phyloP scores from a whole-genome alignment of 2,329 filamentous ascomycete species.

The Periconia macrospinosa region DNA sequence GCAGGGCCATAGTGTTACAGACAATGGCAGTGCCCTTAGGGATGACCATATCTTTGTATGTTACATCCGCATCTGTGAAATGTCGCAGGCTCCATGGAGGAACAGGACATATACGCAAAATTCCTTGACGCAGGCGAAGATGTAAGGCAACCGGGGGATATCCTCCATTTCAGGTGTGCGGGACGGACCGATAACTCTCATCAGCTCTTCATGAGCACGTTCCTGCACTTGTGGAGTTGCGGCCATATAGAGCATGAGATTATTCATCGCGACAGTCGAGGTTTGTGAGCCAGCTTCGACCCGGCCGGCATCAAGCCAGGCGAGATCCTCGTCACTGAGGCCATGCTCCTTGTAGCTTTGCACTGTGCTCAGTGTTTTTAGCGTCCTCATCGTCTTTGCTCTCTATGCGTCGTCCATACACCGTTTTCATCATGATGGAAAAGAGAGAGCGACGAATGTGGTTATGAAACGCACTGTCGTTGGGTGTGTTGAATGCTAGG shows the following conservation, averaged over 20 bases:
- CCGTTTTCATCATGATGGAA: not conserved
- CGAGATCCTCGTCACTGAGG: constrained; percentile 38
- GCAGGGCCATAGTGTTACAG: constrained; percentile 31
- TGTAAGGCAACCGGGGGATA: constrained; percentile 26
- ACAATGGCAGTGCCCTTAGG: constrained; percentile 44
- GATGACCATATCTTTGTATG: constrained; percentile 47
- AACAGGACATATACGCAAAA: constrained; percentile 46
- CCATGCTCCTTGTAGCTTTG: constrained; percentile 40
- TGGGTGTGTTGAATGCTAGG: not conserved
- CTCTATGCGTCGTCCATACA: not conserved
- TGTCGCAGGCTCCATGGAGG: constrained; percentile 41
- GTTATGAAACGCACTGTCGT: not conserved
- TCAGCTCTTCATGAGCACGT: constrained; percentile 26
- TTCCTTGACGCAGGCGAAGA: constrained; percentile 45
- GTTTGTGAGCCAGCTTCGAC: constrained; percentile 47
- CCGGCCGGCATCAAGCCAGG: constrained; percentile 27
- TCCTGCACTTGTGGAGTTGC: constrained; percentile 22
- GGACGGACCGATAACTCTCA: no score
- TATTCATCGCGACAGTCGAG: constrained; percentile 41
- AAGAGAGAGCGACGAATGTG: not conserved
- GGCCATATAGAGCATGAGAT: constrained; percentile 31
- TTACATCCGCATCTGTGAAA: constrained; percentile 39
- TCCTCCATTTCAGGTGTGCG: constrained; percentile 15
- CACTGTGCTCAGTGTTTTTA: not conserved
- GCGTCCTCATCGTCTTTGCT: not conserved